Base-by-base conservation (phyloP, 208 protist genomes). In the Acanthamoeba culbertsoni region DNA sequence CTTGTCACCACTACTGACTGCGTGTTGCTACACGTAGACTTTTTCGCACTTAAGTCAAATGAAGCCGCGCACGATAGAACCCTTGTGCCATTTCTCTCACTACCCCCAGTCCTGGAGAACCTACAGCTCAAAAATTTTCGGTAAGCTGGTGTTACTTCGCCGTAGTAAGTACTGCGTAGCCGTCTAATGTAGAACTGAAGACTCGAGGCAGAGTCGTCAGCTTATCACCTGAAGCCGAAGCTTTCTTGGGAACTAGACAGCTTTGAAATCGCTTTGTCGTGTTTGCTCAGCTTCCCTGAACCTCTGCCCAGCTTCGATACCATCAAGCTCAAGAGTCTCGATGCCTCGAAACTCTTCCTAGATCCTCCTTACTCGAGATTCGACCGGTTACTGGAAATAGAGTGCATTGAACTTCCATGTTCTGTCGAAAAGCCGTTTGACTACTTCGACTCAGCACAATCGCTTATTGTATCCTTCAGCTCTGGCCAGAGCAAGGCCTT, bases 31-130 rank as follows among this genome's bases (percentile, higher is more conserved):
- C 28, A 12, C 31, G 31, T 45, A 86, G 73, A 86, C 43, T 86
- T 59, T 45, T 86, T 86, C n/a, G 73, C n/a, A 28, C 73, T 86
- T 0, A 86, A 86, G 73, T 51, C 73, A 18, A 86, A 86, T 45
- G 73, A 86, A 45, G 43, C 48, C 37, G 73, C 43, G 2, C 7
- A 55, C 43, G 40, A 28, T 6, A 1, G n/a, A 23, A 45, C 73
- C 28, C n/a, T 86, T 40, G 40, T 86, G n/a, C 6, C 73, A 18
- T 10, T 28, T 35, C 31, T 86, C 0, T 45, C 43, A 4, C n/a
- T 57, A 20, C 73, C 73, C 43, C 43, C 23, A 59, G 51, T 59
- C 16, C 16, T 14, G 14, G 51, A 14, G 51, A 14, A 59, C 16
- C 16, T n/a, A n/a, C n/a, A n/a, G n/a, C n/a, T n/a, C n/a, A n/a